Evolutionary conservation across 139 green algal genomes (phyloP).

Genomic region (Chlamydomonas asymmetrica): DNA sequence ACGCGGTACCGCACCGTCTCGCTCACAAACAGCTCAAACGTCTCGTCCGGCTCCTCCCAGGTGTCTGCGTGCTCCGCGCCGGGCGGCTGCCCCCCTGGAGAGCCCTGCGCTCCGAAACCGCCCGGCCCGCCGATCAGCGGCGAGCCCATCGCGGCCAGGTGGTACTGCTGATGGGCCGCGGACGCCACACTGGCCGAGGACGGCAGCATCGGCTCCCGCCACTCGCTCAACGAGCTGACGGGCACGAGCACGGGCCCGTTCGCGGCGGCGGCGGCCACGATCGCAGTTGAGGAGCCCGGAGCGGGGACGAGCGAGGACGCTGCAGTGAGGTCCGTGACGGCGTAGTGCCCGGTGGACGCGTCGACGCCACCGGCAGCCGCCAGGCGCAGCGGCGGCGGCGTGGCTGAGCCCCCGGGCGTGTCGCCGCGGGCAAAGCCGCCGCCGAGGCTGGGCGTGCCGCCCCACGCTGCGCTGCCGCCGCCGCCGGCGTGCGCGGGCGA

Average conservation of each 20-base stretch:
- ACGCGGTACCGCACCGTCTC: conserved; percentile 64
- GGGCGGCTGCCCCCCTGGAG: too few species aligned
- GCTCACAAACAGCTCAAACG: conserved; percentile 72
- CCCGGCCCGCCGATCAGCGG: background rate
- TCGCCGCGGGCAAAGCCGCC: too few species aligned
- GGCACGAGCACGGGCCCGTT: too few species aligned
- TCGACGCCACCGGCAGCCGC: too few species aligned
- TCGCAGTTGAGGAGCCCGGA: too few species aligned
- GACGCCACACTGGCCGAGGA: background rate
- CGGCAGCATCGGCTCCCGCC: background rate
- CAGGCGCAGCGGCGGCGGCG: conserved; percentile 8
- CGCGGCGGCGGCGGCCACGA: too few species aligned
- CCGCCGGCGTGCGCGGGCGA: too few species aligned
- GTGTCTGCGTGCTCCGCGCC: conserved; percentile 48
- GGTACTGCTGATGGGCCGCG: background rate
- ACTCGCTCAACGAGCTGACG: conserved; percentile 24
- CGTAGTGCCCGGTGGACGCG: too few species aligned
- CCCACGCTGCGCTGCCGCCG: too few species aligned
- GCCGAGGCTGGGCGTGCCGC: too few species aligned
- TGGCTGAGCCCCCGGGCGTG: too few species aligned
- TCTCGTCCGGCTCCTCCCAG: conserved; percentile 63
- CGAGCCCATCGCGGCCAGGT: background rate
- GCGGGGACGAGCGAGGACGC: background rate
- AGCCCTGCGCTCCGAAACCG: too few species aligned
- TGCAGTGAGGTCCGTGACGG: background rate